These are phyloP conservation scores for Furcasterigmium furcatum DNA, from an alignment of 2,329 filamentous ascomycete genomes.

Conservation along the genomic window DNA sequence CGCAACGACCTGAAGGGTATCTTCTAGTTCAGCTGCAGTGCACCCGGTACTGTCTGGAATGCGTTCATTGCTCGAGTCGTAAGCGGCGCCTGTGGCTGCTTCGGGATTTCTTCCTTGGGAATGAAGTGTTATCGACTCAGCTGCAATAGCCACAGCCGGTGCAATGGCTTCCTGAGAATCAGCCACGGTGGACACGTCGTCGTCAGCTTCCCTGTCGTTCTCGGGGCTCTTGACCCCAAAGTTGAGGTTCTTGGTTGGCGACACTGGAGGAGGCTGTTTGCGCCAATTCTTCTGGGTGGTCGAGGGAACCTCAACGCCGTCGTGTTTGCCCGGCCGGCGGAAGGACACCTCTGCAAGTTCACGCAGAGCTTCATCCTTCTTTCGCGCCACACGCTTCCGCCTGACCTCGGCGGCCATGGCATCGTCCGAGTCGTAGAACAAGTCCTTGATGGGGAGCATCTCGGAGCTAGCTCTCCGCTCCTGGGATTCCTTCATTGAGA, in stretches of 20 bases:
- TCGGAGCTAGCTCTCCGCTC: conserved; percentile 29
- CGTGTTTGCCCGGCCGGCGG: not conserved
- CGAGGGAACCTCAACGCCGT: conserved; percentile 2
- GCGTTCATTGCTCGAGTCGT: conserved; percentile 9
- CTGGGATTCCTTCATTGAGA: conserved; percentile 43
- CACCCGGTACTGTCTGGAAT: conserved; percentile 9
- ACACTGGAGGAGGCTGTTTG: not conserved
- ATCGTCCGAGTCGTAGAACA: conserved; percentile 31
- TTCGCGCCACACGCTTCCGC: conserved; percentile 30
- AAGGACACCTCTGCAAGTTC: conserved; percentile 39
- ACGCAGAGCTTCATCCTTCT: conserved; percentile 33
- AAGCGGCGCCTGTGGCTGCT: too few relatives aligned
- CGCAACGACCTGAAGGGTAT: not conserved
- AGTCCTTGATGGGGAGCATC: conserved; percentile 14
- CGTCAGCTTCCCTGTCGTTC: conserved; percentile 3
- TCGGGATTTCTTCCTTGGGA: not conserved
- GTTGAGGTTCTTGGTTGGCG: not conserved
- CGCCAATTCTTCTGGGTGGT: conserved; percentile 2
- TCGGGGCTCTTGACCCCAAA: too few relatives aligned
- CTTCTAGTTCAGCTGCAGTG: not conserved
- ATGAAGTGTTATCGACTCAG: not conserved
- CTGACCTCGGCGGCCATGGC: conserved; percentile 27
- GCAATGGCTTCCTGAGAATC: conserved; percentile 9
- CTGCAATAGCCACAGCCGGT: not conserved
- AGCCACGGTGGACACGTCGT: conserved; percentile 10